Conservation (phyloP, 345 rosid species). For the Sonneratia alba region DNA sequence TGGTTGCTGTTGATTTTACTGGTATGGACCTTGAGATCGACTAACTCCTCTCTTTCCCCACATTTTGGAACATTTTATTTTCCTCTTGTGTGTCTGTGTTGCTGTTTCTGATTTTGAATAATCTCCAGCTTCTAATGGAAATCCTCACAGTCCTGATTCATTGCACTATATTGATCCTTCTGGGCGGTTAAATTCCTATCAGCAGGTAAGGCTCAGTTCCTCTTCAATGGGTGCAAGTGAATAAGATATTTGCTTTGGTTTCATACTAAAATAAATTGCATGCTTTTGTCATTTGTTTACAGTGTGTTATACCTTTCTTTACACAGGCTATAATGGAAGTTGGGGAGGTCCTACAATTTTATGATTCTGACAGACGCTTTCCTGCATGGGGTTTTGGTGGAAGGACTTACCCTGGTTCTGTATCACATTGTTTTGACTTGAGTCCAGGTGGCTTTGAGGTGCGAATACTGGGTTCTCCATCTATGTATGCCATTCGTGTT, state of each 20-base stretch:
- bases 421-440: constrained; percentile 84
- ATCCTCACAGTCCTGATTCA: constrained; percentile 54
- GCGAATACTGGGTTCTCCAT: constrained; percentile 1
- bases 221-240: neutral
- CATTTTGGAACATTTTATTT: neutral
- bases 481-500: neutral
- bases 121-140: constrained; percentile 76
- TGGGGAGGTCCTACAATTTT: constrained; percentile 81
- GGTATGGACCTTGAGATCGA: constrained; percentile 25
- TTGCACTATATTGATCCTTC: constrained; percentile 80
- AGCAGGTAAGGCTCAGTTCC: constrained; percentile 31
- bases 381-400: constrained; percentile 95
- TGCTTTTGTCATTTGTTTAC: neutral
- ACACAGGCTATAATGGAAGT: constrained; percentile 80
- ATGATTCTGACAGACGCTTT: constrained; percentile 68
- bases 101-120: neutral
- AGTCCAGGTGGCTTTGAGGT: constrained; percentile 53
- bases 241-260: neutral
- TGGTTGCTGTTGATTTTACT: constrained; percentile 94
- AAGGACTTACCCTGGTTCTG: constrained; percentile 34
- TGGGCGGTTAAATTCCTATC: constrained; percentile 72
- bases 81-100: neutral
- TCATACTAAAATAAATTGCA: neutral
- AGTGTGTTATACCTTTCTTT: neutral
- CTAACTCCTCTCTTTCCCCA: neutral